Evolutionary conservation across 371 early-diverging fungal genomes (phyloP), one percentile per base, ranked within the genome.

Genomic region (Mortierella sp.): DNA sequence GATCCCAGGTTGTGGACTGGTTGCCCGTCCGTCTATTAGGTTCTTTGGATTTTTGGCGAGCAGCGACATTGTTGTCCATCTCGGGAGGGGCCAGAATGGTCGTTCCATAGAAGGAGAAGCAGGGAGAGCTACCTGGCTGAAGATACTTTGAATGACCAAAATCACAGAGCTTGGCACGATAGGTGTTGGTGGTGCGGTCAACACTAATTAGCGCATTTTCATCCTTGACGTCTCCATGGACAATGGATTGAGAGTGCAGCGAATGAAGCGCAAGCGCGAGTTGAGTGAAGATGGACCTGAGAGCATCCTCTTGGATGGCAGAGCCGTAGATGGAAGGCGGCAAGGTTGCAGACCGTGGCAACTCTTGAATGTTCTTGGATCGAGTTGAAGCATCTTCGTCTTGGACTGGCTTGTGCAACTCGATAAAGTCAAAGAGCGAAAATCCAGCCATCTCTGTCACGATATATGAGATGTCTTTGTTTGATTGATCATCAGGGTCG

Each of bases 171-270:
- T 75, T 75, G 35, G 76, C 76, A 4, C 67, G 67, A 35, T 68
- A 72, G 32, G 73, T 63, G n/a, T 66, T 62, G 26, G 69, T 62
- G 64, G 37, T 47, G 0, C 45, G 55, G 32, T 81, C 73, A 6
- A 76, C 24, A 52, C 64, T 69, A 40, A 81, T 72, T 47, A 81
- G 62, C 37, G 73, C 83, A 61, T 81, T 81, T 62, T 72, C 77
- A 52, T 81, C 83, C 68, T 81, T 81, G 67, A 81, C 63, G 22
- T 81, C 83, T 0, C 83, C 83, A 54, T 81, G 83, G 12, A 81
- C 77, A 52, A 81, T 72, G 26, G 30, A 28, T 65, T 81, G 72
- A 1, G 72, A 61, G 32, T 81, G 83, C 60, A 81, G 43, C 14
- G 69, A 72, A 59, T 81, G 73, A 18, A 81, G 68, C 11, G 66